Evolutionary conservation across 140 eudicot genomes (phyloP), one percentile per base, ranked within the genome.

Genomic region (Oenanthe javanica): DNA sequence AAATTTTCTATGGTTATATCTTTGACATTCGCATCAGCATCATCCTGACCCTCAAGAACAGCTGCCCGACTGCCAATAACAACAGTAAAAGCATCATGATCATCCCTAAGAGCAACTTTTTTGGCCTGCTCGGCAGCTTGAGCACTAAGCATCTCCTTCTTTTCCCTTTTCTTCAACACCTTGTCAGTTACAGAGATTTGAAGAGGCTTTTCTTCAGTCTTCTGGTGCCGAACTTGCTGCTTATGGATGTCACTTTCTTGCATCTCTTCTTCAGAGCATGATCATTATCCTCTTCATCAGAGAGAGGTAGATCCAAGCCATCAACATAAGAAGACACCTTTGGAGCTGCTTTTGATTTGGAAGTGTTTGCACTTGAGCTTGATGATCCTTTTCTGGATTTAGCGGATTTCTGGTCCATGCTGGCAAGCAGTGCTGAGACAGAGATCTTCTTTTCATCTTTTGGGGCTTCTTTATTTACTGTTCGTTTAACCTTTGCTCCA

Each of bases 61-160:
- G 96, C 78, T 78, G 89, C 92, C 49, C 92, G 86, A 72, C 89
- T 86, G 54, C 96, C 96, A 80, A 90, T 93, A 16, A 92, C 97
- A 13, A 90, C 97, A n/a, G 96, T 92, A 63, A 92, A 92, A 23
- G 97, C 93, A 90, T 92, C 96, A 76, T 64, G 96, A 75, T 92
- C 97, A 69, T 90, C 97, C 86, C 45, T 89, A 14, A 90, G 77
- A 69, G 97, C 96, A 81, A 90, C 92, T 77, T 77, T 78, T 64
- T 84, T 92, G 11, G 96, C 91, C 13, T 73, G 64, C 80, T 83
- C 96, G 7, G 83, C 86, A 49, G 93, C 90, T 51, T 90, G 93
- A 14, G 82, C 81, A 21, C 77, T 89, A 76, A 88, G 78, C 89
- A 90, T 82, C 1, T 90, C 93, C 80, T 90, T 90, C 85, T 92